These are phyloP conservation scores for Plectranthus barbatus DNA, from an alignment of 257 asterid species.

Conservation along the genomic window DNA sequence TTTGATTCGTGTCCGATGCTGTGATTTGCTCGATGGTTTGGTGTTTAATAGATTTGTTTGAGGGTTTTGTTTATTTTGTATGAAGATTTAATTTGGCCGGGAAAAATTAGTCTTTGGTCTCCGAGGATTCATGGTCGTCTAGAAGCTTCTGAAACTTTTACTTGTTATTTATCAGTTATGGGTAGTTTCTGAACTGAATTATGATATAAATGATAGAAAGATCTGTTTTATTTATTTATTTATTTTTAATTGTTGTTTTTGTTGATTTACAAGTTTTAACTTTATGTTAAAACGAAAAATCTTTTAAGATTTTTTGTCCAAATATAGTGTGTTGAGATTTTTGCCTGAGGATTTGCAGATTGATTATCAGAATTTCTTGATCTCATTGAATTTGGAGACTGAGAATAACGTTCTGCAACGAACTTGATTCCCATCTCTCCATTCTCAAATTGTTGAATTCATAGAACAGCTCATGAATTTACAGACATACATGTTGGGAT, in stretches of 20 bases:
- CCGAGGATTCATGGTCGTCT: constrained; percentile 16
- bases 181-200: constrained; percentile 3
- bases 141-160: too few species aligned
- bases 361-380: neutral
- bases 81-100: constrained; percentile 14
- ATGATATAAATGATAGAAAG: neutral
- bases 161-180: neutral
- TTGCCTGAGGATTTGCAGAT: neutral
- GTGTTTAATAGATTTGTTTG: constrained; percentile 20
- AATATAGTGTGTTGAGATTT: neutral
- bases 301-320: too few species aligned
- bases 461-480: neutral
- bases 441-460: too few species aligned
- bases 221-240: neutral
- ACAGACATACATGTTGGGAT: neutral
- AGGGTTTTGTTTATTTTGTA: constrained; percentile 14
- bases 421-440: too few species aligned
- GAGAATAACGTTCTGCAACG: neutral
- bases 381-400: neutral
- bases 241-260: neutral
- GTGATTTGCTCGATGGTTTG: constrained; percentile 19
- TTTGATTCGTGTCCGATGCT: neutral
- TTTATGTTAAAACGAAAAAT: too few species aligned
- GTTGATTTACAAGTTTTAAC: too few species aligned
- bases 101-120: neutral